A percentile compares a stretch with the other conserved stretches of the same genome.
Evolutionary conservation across 2,329 filamentous ascomycete genomes (phyloP).

Genomic region (Botrytis sinoallii): DNA sequence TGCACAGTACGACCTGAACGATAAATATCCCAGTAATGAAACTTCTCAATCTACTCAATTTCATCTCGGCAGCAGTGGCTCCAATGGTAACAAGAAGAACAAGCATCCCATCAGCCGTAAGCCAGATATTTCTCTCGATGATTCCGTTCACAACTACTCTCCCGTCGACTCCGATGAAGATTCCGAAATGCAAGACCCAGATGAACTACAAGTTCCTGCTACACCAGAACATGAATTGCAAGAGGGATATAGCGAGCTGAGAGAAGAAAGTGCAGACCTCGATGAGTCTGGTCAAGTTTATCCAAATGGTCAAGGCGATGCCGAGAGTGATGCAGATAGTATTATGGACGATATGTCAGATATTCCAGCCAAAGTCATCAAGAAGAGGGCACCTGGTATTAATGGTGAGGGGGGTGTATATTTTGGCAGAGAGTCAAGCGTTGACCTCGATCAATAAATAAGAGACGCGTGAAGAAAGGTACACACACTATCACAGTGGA

Average conservation of each 20-base stretch:
- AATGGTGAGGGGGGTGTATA: neutral
- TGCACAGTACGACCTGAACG: neutral
- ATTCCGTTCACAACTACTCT: neutral
- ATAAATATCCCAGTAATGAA: neutral
- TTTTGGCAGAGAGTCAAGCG: neutral
- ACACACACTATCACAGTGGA: neutral
- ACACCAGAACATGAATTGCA: constrained; percentile 5
- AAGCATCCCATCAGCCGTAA: neutral
- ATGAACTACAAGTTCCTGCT: constrained; percentile 5
- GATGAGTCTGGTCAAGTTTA: constrained; percentile 2
- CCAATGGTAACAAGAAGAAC: neutral
- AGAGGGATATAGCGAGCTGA: neutral
- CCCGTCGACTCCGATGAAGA: neutral
- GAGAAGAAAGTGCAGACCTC: neutral
- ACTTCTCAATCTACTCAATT: neutral
- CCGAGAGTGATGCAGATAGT: constrained; percentile 4
- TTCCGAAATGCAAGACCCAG: constrained; percentile 7
- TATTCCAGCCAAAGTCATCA: neutral
- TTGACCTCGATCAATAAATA: neutral
- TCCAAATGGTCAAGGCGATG: neutral
- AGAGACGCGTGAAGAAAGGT: neutral
- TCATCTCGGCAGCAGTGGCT: neutral
- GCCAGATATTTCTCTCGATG: neutral
- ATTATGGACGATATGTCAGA: constrained; percentile 15
- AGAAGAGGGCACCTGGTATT: neutral